These are phyloP conservation scores for Suillus lakei DNA, from an alignment of 768 basidiomycete genomes.

Conservation along the genomic window DNA sequence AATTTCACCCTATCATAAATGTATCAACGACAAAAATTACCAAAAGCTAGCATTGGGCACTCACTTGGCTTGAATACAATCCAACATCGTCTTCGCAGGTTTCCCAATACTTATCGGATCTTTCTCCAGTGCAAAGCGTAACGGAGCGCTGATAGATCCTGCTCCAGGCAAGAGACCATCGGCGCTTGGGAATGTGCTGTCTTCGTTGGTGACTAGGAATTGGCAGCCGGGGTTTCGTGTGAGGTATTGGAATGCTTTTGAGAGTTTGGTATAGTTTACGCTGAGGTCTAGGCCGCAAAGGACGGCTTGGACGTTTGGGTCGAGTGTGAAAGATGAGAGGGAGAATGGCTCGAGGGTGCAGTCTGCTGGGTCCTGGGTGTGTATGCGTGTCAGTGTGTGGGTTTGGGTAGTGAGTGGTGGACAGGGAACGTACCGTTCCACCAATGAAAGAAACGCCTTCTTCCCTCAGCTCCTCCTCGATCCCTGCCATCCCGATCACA, in stretches of 20 bases:
- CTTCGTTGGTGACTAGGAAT: constrained; percentile 92
- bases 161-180: constrained; percentile 82
- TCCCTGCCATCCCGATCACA: constrained; percentile 89
- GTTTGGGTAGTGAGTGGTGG: not conserved
- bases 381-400: not conserved
- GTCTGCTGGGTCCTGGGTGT: constrained; percentile 80
- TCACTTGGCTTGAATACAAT: constrained; percentile 84
- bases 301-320: constrained; percentile 87
- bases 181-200: constrained; percentile 85
- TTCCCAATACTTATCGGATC: constrained; percentile 87
- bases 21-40: not conserved
- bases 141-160: constrained; percentile 82
- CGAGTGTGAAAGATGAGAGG: constrained; percentile 70
- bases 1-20: constrained; percentile 68
- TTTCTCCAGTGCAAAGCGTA: constrained; percentile 71
- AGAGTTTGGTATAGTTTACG: constrained; percentile 93
- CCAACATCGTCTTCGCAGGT: constrained; percentile 90
- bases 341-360: constrained; percentile 73
- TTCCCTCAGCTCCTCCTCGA: constrained; percentile 91
- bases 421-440: constrained; percentile 69
- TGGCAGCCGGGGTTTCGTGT: constrained; percentile 76
- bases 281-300: constrained; percentile 89
- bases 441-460: constrained; percentile 84
- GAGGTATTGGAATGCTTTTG: constrained; percentile 91
- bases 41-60: too few relatives aligned